Conservation (phyloP, 192 early-diverging fungal genomes). For the Umbelopsis vinacea region DNA sequence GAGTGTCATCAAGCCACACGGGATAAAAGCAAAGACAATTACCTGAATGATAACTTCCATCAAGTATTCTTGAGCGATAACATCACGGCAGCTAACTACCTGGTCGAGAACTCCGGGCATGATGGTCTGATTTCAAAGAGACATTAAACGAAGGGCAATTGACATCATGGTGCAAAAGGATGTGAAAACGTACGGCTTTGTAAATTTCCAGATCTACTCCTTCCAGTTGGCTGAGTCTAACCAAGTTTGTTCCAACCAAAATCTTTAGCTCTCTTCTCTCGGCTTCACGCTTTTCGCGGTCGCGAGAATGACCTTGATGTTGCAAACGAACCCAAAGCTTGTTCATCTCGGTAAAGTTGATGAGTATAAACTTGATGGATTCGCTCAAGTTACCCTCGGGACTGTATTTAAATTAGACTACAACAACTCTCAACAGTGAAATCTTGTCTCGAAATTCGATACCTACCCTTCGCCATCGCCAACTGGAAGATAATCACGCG, state of each 20-base stretch:
- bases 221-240: slow-evolving; percentile 91
- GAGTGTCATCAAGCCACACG: neutral
- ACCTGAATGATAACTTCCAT: slow-evolving; percentile 99
- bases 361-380: slow-evolving; percentile 94
- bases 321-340: slow-evolving; percentile 99
- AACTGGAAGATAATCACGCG: slow-evolving; percentile 92
- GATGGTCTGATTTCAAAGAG: slow-evolving; percentile 58
- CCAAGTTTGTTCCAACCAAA: slow-evolving; percentile 95
- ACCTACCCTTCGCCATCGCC: slow-evolving; percentile 59
- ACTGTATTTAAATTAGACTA: slow-evolving; percentile 40
- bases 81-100: slow-evolving; percentile 95
- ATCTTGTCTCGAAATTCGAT: neutral
- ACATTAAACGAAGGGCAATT: neutral
- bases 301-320: slow-evolving; percentile 92
- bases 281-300: slow-evolving; percentile 92
- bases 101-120: slow-evolving; percentile 93
- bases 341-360: slow-evolving; percentile 99
- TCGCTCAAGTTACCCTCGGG: slow-evolving; percentile 87
- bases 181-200: slow-evolving; percentile 56
- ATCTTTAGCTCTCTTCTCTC: slow-evolving; percentile 95
- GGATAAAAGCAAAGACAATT: neutral
- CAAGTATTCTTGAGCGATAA: slow-evolving; percentile 98
- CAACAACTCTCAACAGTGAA: neutral
- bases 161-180: neutral
- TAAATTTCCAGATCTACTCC: slow-evolving; percentile 86